These are phyloP conservation scores for Rugosomyces carneus DNA, from an alignment of 1,284 basidiomycete genomes.

Conservation along the genomic window DNA sequence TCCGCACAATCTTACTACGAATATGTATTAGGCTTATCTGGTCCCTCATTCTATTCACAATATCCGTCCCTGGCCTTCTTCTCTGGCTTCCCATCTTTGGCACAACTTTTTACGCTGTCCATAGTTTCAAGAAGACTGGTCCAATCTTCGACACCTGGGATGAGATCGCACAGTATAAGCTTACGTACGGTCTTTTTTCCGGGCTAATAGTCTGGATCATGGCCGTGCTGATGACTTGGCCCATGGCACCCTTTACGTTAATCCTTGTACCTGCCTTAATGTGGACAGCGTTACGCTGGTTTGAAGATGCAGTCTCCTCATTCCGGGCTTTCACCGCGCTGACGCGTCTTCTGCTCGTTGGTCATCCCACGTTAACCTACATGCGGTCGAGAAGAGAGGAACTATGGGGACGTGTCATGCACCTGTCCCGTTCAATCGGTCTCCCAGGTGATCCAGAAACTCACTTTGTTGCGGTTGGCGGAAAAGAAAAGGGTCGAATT, in stretches of 20 bases:
- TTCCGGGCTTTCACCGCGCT: constrained; percentile 67
- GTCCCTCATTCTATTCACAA: constrained; percentile 57
- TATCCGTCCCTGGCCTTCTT: constrained; percentile 76
- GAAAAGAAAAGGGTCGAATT: constrained; percentile 63
- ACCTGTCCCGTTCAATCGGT: constrained; percentile 54
- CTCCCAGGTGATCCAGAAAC: constrained; percentile 65
- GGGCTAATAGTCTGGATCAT: constrained; percentile 60
- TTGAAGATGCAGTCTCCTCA: constrained; percentile 76
- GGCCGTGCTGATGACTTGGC: constrained; percentile 52
- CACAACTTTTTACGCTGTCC: constrained; percentile 59
- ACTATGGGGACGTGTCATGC: constrained; percentile 57
- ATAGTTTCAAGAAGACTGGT: constrained; percentile 69
- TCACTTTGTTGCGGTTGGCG: constrained; percentile 52
- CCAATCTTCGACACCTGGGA: constrained; percentile 80
- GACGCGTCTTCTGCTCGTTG: constrained; percentile 57
- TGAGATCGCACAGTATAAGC: constrained; percentile 85
- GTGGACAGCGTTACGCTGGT: constrained; percentile 85
- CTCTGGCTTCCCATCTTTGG: constrained; percentile 75
- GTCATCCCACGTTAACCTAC: constrained; percentile 44
- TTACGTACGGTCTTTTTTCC: constrained; percentile 72
- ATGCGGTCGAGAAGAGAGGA: constrained; percentile 49
- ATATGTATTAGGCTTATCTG: constrained; percentile 60
- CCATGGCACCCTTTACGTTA: constrained; percentile 48
- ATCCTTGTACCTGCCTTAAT: constrained; percentile 64
- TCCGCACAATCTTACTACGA: constrained; percentile 51